Evolutionary conservation across 768 basidiomycete species (phyloP).

Genomic region (Kwoniella sp.): DNA sequence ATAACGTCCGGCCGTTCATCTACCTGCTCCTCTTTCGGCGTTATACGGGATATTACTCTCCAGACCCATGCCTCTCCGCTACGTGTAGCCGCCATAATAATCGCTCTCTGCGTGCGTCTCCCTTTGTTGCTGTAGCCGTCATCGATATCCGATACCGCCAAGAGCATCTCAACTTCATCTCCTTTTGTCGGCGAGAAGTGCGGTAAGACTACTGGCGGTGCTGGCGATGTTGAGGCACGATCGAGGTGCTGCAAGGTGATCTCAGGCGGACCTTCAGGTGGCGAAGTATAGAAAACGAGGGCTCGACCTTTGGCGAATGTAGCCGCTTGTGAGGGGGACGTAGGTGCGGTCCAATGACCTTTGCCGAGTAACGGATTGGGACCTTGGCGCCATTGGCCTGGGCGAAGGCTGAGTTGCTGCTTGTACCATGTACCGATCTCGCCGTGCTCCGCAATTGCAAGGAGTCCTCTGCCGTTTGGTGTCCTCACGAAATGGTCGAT

Average conservation of each 20-base stretch:
- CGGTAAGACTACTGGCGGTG: conserved; percentile 27
- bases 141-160: conserved; percentile 55
- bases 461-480: conserved; percentile 53
- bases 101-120: conserved; percentile 38
- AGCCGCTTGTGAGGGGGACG: conserved; percentile 22
- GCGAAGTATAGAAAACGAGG: conserved; percentile 34
- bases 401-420: conserved; percentile 29
- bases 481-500: conserved; percentile 46
- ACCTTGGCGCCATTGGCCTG: conserved; percentile 13
- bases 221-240: conserved; percentile 20
- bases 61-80: conserved; percentile 49
- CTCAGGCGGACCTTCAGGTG: background rate
- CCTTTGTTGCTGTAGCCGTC: conserved; percentile 44
- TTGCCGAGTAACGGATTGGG: conserved; percentile 33
- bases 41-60: conserved; percentile 33
- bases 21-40: conserved; percentile 10
- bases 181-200: conserved; percentile 27
- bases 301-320: conserved; percentile 51
- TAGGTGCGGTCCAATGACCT: conserved; percentile 30
- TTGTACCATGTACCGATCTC: conserved; percentile 49
- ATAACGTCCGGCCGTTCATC: conserved; percentile 16
- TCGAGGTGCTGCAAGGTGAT: conserved; percentile 46
- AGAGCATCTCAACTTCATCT: conserved; percentile 40
- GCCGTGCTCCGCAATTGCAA: conserved; percentile 40
- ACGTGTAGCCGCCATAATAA: conserved; percentile 46